Base-by-base conservation (phyloP, 2,329 filamentous ascomycete genomes). In the Coleophoma crateriformis region DNA sequence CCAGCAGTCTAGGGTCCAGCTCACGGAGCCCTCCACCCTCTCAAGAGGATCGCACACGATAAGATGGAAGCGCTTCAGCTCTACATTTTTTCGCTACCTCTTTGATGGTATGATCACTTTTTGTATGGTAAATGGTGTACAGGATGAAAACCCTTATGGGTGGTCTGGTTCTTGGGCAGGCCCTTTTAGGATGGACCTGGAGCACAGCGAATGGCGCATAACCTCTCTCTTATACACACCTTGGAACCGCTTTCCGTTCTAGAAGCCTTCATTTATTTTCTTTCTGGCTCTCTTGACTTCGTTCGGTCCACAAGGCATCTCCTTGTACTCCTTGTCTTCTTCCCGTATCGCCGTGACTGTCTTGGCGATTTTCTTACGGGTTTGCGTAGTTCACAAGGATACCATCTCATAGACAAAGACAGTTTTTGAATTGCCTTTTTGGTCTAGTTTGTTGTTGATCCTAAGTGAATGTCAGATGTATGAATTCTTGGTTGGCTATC, bases 1-100 rank as follows among this genome's bases (percentile, higher is more conserved):
- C 56, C 3, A 55, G 54, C 33, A 62, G 56, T 49, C 47, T 62
- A 14, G 51, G 54, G 27, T 61, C 59, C 7, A 45, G 48, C 35
- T 58, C 59, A 19, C 50, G 56, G 45, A 58, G 48, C 46, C 51
- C 58, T 7, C 50, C 51, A 37, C 52, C 54, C 32, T 50, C 55
- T 15, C 51, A 51, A 15, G 61, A 62, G 33, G 61, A 65, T 42
- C 57, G 61, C 6, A 54, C 60, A 40, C 53, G 62, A 43, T 64
- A 45, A 61, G 46, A 8, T 11, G 15, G 5, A 14, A 33, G 14
- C 15, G 34, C 19, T 46, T 46, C 41, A 43, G 49, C 34, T 47
- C 39, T 42, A 7, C 46, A 50, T 33, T 34, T 45, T 46, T 51
- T 44, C 50, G 19, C 35, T 13, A 17, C 7, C 15, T 12, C 32